Evolutionary conservation across 495 filamentous ascomycete species (phyloP).

Genomic region (Penicillium atrosanguineum): DNA sequence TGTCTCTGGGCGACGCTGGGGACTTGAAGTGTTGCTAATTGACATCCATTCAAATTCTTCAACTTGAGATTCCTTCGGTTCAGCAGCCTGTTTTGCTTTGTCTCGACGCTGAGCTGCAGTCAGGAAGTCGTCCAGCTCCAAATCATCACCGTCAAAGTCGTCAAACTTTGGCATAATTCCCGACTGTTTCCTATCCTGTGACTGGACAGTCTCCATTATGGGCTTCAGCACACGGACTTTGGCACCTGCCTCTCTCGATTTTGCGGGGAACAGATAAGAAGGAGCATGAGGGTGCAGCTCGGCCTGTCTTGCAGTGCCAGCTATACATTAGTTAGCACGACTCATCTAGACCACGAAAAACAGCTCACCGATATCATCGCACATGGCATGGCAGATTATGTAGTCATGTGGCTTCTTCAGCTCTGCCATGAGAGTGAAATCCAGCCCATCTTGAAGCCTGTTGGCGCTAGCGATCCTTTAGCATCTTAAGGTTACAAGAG

Average conservation of each 20-base stretch:
- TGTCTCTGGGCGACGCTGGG: not conserved
- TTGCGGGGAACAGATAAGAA: conserved; percentile 48
- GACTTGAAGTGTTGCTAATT: conserved; percentile 15
- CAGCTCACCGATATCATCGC: conserved; percentile 75
- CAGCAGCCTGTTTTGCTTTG: not conserved
- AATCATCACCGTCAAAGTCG: conserved; percentile 55
- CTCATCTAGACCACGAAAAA: not conserved
- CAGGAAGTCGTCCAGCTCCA: conserved; percentile 56
- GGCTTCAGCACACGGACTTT: not conserved
- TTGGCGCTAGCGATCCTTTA: conserved; percentile 48
- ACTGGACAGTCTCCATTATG: not conserved
- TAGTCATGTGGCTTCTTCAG: conserved; percentile 55
- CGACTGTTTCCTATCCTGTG: not conserved
- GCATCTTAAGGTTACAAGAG: not conserved
- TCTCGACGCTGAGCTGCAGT: conserved; percentile 25
- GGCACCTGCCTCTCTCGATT: not conserved
- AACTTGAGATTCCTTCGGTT: not conserved
- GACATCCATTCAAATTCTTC: conserved; percentile 21
- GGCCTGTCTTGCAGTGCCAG: conserved; percentile 69
- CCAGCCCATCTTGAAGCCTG: conserved; percentile 61
- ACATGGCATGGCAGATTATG: conserved; percentile 73
- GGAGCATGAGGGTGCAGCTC: conserved; percentile 63
- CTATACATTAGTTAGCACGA: conserved; percentile 31
- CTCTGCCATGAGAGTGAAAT: conserved; percentile 59
- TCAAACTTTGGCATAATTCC: conserved; percentile 20